A percentile compares a stretch with the other conserved stretches of the same genome.
Evolutionary conservation across 345 rosid genomes (phyloP).

Genomic region (Salix dunnii): DNA sequence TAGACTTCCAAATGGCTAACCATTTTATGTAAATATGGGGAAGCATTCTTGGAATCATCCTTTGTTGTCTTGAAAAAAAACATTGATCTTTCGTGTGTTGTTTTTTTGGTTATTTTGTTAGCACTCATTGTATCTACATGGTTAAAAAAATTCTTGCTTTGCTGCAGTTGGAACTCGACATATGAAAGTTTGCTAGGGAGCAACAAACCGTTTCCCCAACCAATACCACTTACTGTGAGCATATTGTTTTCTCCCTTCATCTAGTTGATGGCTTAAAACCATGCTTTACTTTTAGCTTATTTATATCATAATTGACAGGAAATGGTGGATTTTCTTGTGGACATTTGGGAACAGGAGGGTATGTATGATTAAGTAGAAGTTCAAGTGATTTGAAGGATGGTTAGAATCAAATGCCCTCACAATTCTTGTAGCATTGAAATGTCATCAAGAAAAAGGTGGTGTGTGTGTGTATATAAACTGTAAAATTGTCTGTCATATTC

Average conservation of each 20-base stretch:
- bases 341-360: constrained; percentile 90
- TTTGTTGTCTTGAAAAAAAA: not conserved
- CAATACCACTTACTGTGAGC: constrained; percentile 75
- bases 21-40: not conserved
- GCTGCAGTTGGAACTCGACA: constrained; percentile 69
- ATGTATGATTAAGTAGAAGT: constrained; percentile 57
- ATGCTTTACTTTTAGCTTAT: not conserved
- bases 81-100: constrained; percentile 14
- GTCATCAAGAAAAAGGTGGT: not conserved
- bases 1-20: not conserved
- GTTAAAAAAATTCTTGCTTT: constrained; percentile 39
- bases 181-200: constrained; percentile 77
- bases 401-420: constrained; percentile 7
- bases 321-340: constrained; percentile 92
- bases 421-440: constrained; percentile 11
- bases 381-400: constrained; percentile 23
- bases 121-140: constrained; percentile 36
- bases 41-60: not conserved
- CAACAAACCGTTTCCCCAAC: constrained; percentile 75
- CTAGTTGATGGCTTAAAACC: no score
- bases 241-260: not conserved
- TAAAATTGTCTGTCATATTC: constrained; percentile 12
- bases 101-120: constrained; percentile 35
- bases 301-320: constrained; percentile 44
- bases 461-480: constrained; percentile 15